Evolutionary conservation across 768 basidiomycete species (phyloP).

Genomic region (Amanita jacksonii): DNA sequence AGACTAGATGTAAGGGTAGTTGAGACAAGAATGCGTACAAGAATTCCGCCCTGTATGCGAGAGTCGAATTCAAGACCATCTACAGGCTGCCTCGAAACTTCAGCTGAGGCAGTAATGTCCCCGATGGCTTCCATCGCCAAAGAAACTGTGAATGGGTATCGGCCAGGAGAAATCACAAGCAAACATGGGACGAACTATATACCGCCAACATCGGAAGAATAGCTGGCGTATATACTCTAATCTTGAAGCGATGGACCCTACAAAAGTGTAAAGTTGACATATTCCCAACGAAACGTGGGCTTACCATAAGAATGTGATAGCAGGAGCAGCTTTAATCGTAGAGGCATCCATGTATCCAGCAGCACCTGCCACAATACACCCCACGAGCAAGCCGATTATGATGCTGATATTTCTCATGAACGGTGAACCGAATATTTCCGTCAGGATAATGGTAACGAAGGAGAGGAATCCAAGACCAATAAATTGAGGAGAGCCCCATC

Average conservation of each 20-base stretch:
- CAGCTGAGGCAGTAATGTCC: conserved; percentile 75
- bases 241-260: conserved; percentile 71
- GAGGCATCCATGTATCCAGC: conserved; percentile 67
- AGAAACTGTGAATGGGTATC: conserved; percentile 35
- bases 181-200: conserved; percentile 17
- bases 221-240: conserved; percentile 67
- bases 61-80: conserved; percentile 71
- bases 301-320: conserved; percentile 75
- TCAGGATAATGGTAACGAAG: conserved; percentile 66
- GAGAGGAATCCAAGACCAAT: conserved; percentile 83
- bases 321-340: conserved; percentile 57
- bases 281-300: not conserved
- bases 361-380: conserved; percentile 75
- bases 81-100: conserved; percentile 69
- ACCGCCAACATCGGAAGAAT: conserved; percentile 36
- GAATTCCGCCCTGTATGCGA: conserved; percentile 74
- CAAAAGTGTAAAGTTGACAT: not conserved
- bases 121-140: conserved; percentile 80
- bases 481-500: conserved; percentile 78
- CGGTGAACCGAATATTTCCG: conserved; percentile 76
- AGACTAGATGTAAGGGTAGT: conserved; percentile 29
- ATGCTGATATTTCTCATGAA: conserved; percentile 78
- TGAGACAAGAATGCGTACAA: conserved; percentile 33
- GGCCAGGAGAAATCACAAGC: not conserved
- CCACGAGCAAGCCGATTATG: conserved; percentile 65